Base-by-base conservation (phyloP, 768 basidiomycete genomes). In the Termitomyces sp. region DNA sequence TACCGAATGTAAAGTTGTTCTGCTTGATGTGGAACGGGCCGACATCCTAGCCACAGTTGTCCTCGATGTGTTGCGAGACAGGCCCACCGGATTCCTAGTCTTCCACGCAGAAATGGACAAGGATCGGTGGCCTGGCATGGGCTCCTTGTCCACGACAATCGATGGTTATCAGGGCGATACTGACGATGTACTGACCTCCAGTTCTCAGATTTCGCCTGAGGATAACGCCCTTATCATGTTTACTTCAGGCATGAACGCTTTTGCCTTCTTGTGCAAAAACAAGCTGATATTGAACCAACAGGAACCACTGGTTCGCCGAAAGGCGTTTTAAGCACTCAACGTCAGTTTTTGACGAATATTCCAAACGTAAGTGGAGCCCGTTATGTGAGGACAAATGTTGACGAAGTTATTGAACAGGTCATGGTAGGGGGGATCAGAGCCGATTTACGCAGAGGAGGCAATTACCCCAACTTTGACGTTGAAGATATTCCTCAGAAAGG, bases 311-410 rank as follows among this genome's bases (percentile, higher is more conserved):
- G 81, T n/a, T 57, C 83, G 32, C 83, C 84, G 27, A 85, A 89
- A 67, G 86, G 84, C 16, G 86, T 88, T 32, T 66, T 86, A 36
- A 83, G 81, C 59, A 84, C 84, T 0, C 84, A 87, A 54, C 77
- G 86, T 11, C 79, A 80, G 58, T 84, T 78, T 59, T 60, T 87
- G 45, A 81, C 84, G 1, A 86, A 86, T 64, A 69, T 80, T 7
- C 66, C 81, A n/a, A 85, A 85, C 67, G 82, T 81, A 60, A 51
- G 27, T 52, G 38, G 18, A 22, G 25, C n/a, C 6, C 16, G 3
- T 15, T 33, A 12, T 23, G 1, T 16, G 10, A 7, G n/a, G 32
- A 10, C 9, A 23, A 18, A 52, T 42, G 22, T n/a, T 15, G 12
- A 45, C 3, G 13, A 38, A 11, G 11, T 31, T n/a, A 42, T 25